Base-by-base conservation (phyloP, 1,284 basidiomycete species). In the Leccinum subspadiceum region DNA sequence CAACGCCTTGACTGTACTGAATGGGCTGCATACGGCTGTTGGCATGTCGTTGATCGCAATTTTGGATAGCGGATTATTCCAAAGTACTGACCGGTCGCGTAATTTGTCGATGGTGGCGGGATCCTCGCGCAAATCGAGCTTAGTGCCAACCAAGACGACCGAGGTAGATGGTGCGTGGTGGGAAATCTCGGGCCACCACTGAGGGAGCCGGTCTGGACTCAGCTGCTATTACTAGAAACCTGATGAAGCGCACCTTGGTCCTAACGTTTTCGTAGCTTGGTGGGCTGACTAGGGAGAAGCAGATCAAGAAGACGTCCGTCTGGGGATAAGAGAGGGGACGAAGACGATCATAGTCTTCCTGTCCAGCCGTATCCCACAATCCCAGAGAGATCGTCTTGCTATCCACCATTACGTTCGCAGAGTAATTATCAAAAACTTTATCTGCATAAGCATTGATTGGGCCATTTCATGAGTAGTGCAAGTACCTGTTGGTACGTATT, bases 301-400 rank as follows among this genome's bases (percentile, higher is more conserved):
- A 99, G 76, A 99, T 95, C 74, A 99, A 83, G 81, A 99, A 99
- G 41, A 99, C 95, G 75, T 99, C 97, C 56, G 97, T 99, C 78
- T 99, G 97, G 7, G 97, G 97, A 79, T 99, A 99, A 63, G 94
- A 96, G 65, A 99, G 84, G 57, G 97, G 97, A 68, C 97, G 91
- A 70, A 99, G 90, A 60, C 97, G 92, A 78, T 99, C 97, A 76
- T 96, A 96, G 81, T 98, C 95, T 76, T 98, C 96, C 79, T 98
- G 96, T 69, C 96, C 96, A 54, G 96, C 96, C n/a, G 96, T 98
- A 84, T 98, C 95, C 96, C 95, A 98, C 60, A 98, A 81, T 59
- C 96, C 96, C 60, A 99, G 87, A 60, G 93, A 95, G 70, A 99
- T 96, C 53, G 97, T 97, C 83, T 98, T 97, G 70, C 95, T 94